Conservation (phyloP, 1,284 basidiomycete species). For the Heliocybe sulcata region DNA sequence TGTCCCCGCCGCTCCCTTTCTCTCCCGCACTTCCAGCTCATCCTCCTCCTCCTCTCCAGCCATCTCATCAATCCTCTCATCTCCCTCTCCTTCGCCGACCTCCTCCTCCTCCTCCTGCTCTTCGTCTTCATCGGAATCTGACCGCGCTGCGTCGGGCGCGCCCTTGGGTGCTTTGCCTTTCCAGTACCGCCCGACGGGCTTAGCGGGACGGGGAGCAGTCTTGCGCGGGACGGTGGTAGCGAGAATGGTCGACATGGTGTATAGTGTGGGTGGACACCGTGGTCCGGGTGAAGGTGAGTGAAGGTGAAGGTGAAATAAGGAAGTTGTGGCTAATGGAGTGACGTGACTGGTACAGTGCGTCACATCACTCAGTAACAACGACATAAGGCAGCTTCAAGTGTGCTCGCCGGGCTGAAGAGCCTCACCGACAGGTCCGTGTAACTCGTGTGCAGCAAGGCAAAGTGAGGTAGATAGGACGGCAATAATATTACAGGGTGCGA, state of each 20-base stretch:
- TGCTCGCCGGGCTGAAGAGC: not conserved
- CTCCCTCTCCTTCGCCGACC: slow-evolving; percentile 40
- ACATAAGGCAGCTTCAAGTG: not conserved
- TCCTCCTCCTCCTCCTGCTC: slow-evolving; percentile 28
- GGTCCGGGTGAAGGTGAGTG: not conserved
- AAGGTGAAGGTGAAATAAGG: slow-evolving; percentile 8
- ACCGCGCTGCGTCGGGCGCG: slow-evolving; percentile 34
- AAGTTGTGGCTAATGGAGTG: slow-evolving; percentile 15
- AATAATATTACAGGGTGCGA: not conserved
- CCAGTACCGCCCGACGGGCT: slow-evolving; percentile 75
- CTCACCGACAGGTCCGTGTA: too few relatives aligned
- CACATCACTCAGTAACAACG: too few relatives aligned
- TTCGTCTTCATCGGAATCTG: slow-evolving; percentile 56
- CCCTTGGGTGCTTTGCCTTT: slow-evolving; percentile 82
- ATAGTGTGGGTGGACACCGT: not conserved
- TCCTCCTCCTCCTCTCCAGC: slow-evolving; percentile 39
- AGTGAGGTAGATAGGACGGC: not conserved
- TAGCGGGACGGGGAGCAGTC: slow-evolving; percentile 60
- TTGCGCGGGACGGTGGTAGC: slow-evolving; percentile 36
- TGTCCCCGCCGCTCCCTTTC: slow-evolving; percentile 30
- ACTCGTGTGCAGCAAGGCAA: not conserved
- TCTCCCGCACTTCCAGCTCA: slow-evolving; percentile 27
- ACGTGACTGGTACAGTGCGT: not conserved
- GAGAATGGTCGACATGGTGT: not conserved
- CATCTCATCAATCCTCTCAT: slow-evolving; percentile 44